Base-by-base conservation (phyloP, 345 rosid species). In the Noccaea bulbosa region DNA sequence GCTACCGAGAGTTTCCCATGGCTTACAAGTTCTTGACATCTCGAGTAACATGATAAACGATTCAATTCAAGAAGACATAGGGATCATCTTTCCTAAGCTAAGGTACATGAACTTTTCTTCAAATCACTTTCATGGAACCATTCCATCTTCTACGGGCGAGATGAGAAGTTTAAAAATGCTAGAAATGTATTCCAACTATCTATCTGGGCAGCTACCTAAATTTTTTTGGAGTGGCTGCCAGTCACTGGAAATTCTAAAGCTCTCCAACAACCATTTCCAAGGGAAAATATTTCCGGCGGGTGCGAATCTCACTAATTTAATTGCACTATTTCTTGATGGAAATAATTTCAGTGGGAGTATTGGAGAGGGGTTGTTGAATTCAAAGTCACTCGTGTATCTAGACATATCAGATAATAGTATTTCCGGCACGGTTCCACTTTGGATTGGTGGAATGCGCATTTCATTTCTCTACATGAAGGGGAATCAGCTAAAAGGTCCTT, bases 1-100 rank as follows among this genome's bases (percentile, higher is more conserved):
- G 7, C 44, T 74, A 40, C 72, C 72, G 1, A 11, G 10, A 37
- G 8, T 60, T 59, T 45, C 14, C 17, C 78, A 67, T 59, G 50
- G 59, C n/a, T 32, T 67, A 22, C 35, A 17, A 30, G 6, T 3
- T 34, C 55, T 74, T 1, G 68, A 74, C 32, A 22, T 74, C n/a
- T 58, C 78, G 1, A 41, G 33, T 17, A 74, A 74, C 1, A 59
- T 0, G 40, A 49, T 74, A 34, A 0, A 15, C 1, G 48, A n/a
- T 50, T 54, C 54, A 10, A n/a, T 71, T 11, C 63, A 22, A 38
- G 39, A 52, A 51, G 54, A 62, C 24, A 33, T 62, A 32, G 76
- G 76, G 8, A 6, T n/a, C 4, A 4, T 71, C 11, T 63, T 71
- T 41, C 69, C 63, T 3, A 15, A 62, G 0, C 11, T 71, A 6